These are phyloP conservation scores for Vararia minispora DNA, from an alignment of 768 basidiomycete genomes.

Conservation along the genomic window DNA sequence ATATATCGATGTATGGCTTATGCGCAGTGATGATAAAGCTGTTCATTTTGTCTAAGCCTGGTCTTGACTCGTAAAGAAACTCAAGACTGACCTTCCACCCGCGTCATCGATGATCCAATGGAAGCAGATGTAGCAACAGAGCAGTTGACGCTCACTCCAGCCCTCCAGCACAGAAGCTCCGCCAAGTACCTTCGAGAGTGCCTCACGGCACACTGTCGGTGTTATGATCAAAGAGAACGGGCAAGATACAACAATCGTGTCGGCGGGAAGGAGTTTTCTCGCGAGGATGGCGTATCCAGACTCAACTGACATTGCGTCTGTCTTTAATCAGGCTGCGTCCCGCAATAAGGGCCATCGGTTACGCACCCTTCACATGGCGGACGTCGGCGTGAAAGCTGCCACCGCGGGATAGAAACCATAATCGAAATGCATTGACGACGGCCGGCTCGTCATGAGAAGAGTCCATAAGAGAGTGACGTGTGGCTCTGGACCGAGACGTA, in stretches of 20 bases:
- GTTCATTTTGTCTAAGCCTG: constrained; percentile 7
- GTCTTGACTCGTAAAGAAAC: constrained; percentile 2
- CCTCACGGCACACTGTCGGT: constrained; percentile 30
- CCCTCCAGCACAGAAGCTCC: constrained; percentile 16
- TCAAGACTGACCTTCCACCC: constrained; percentile 19
- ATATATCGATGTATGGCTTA: constrained; percentile 50
- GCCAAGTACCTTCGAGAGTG: constrained; percentile 31
- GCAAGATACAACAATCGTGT: constrained; percentile 51
- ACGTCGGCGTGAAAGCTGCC: constrained; percentile 40
- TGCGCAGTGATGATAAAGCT: constrained; percentile 23
- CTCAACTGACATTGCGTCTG: constrained; percentile 5
- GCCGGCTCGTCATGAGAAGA: constrained; percentile 13
- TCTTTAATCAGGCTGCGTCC: background rate
- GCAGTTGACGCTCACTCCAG: constrained; percentile 58
- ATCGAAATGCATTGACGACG: constrained; percentile 24
- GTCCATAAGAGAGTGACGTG: background rate
- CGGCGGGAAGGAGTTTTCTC: constrained; percentile 30
- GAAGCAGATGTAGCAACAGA: constrained; percentile 53
- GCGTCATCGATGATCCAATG: constrained; percentile 41
- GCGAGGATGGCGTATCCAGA: constrained; percentile 44
- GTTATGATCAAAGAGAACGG: constrained; percentile 61
- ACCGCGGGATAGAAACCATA: constrained; percentile 39
- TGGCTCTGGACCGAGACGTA: no score
- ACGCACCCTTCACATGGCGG: constrained; percentile 35
- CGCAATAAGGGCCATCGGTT: background rate